A percentile compares a stretch with the other conserved stretches of the same genome.
Conservation (phyloP, 768 basidiomycete species). For the Mycena epipterygia region DNA sequence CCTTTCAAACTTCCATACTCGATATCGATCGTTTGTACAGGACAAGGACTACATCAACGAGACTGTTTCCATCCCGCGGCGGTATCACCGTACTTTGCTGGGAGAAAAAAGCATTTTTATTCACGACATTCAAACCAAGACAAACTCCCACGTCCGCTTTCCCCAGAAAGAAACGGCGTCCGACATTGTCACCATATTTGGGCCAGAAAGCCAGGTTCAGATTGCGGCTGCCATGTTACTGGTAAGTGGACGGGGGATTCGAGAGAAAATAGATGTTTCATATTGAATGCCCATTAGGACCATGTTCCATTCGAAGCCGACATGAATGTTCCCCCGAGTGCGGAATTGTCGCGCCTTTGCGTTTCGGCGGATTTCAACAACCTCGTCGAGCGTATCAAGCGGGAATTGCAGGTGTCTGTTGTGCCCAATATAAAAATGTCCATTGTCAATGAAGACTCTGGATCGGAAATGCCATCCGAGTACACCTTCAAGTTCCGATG, state of each 20-base stretch:
- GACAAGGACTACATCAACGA: conserved; percentile 98
- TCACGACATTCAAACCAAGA: conserved; percentile 96
- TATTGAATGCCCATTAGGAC: conserved; percentile 65
- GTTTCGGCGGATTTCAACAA: conserved; percentile 85
- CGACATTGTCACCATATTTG: conserved; percentile 95
- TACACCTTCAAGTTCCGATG: conserved; percentile 96
- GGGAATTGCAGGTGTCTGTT: conserved; percentile 93
- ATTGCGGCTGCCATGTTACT: conserved; percentile 97
- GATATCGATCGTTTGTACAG: conserved; percentile 53
- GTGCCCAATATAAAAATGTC: conserved; percentile 80
- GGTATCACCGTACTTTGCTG: conserved; percentile 94
- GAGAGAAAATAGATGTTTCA: background rate
- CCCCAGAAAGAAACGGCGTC: conserved; percentile 95
- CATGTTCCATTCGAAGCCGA: conserved; percentile 98
- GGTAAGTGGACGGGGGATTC: conserved; percentile 59
- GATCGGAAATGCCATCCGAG: conserved; percentile 73
- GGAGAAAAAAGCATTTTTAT: conserved; percentile 99
- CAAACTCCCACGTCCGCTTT: conserved; percentile 92
- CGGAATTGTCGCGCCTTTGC: conserved; percentile 83
- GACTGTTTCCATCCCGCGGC: conserved; percentile 91
- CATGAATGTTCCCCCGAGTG: conserved; percentile 88
- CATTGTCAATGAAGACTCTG: conserved; percentile 60
- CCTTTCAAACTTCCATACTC: background rate
- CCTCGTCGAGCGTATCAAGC: conserved; percentile 93
- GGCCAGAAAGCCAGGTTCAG: conserved; percentile 96